phyloP scores from a whole-genome alignment of 192 early-diverging fungal species.

The Mortierella antarctica region DNA sequence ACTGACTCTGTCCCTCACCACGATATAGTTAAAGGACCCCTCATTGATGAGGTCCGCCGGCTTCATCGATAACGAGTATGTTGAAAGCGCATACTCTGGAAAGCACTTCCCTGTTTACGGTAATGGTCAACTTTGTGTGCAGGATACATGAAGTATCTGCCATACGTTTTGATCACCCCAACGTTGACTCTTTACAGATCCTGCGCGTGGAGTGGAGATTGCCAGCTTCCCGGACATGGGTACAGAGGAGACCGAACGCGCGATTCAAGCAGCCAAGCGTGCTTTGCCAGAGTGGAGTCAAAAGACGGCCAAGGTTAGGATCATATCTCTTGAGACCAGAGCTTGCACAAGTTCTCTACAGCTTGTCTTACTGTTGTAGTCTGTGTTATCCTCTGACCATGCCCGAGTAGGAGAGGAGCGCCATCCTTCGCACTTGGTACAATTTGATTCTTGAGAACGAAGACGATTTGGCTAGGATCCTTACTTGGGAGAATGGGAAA shows the following conservation, averaged over 20 bases:
- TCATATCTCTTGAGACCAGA: background rate
- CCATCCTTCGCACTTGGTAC: conserved; percentile 71
- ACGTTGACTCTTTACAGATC: conserved; percentile 55
- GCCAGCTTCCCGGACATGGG: conserved; percentile 75
- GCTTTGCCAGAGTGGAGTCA: conserved; percentile 72
- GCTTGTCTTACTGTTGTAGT: background rate
- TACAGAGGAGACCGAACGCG: conserved; percentile 64
- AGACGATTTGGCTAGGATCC: conserved; percentile 80
- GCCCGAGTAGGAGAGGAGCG: conserved; percentile 60
- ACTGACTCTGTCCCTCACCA: background rate
- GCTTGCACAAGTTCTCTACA: background rate
- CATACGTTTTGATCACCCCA: background rate
- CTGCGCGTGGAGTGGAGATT: conserved; percentile 69
- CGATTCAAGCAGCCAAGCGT: conserved; percentile 66
- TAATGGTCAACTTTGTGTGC: conserved; percentile 20
- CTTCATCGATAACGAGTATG: conserved; percentile 72
- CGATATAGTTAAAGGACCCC: conserved; percentile 67
- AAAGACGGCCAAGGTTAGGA: conserved; percentile 65
- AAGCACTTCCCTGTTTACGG: conserved; percentile 66
- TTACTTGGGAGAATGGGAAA: conserved; percentile 91
- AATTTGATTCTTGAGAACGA: conserved; percentile 72
- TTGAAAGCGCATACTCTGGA: conserved; percentile 43
- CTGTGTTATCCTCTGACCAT: too few species aligned
- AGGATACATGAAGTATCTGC: background rate
- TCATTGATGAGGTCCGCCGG: conserved; percentile 63